Evolutionary conservation across 192 early-diverging fungal species (phyloP).

Genomic region (Endogone sp.): DNA sequence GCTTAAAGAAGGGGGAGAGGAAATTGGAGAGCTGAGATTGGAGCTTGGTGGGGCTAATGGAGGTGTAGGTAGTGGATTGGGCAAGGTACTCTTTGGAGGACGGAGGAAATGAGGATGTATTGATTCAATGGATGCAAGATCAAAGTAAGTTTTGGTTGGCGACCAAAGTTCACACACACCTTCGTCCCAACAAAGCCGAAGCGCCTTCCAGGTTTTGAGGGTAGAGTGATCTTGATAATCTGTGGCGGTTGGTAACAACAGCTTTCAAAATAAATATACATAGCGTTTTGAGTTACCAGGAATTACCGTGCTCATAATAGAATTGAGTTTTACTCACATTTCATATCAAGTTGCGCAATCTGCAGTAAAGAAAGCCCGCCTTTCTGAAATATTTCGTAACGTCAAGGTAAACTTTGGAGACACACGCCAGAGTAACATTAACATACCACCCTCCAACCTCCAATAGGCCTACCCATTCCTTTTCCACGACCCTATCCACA

Average conservation of each 20-base stretch:
- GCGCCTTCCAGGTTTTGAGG: slow-evolving; percentile 31
- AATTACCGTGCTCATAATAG: too few species aligned
- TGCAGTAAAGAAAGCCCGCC: slow-evolving; percentile 26
- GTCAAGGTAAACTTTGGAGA: too few species aligned
- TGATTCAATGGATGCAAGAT: too few species aligned
- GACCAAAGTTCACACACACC: neutral
- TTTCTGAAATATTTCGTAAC: slow-evolving; percentile 22
- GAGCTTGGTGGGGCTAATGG: neutral
- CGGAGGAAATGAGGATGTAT: neutral
- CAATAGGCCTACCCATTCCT: slow-evolving; percentile 5
- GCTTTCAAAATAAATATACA: too few species aligned
- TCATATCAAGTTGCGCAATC: slow-evolving; percentile 34
- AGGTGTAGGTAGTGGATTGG: neutral
- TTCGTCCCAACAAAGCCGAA: slow-evolving; percentile 22
- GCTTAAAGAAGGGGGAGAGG: slow-evolving; percentile 27
- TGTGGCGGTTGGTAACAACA: neutral
- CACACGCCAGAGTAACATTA: slow-evolving; percentile 17
- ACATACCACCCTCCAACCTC: neutral
- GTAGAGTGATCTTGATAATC: slow-evolving; percentile 29
- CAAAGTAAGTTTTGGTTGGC: too few species aligned
- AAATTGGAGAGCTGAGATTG: slow-evolving; percentile 11
- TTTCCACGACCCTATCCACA: slow-evolving; percentile 10
- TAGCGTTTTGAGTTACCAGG: neutral
- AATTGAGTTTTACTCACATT: slow-evolving; percentile 8
- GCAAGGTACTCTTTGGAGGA: neutral